phyloP scores from a whole-genome alignment of 495 filamentous ascomycete genomes.

The Penicillium taxi region DNA sequence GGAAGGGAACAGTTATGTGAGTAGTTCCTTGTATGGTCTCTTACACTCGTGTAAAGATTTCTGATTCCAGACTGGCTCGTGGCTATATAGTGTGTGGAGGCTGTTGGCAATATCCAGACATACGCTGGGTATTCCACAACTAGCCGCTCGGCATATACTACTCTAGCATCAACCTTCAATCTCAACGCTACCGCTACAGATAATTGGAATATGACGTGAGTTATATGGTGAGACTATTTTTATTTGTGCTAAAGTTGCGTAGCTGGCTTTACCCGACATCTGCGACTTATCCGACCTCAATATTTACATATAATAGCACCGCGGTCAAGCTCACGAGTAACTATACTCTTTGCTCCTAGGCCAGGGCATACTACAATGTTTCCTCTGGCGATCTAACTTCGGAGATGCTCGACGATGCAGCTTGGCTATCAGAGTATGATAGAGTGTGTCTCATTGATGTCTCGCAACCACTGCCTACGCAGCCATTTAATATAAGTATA shows the following conservation, averaged over 20 bases:
- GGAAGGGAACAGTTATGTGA: constrained; percentile 6
- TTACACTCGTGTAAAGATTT: not conserved
- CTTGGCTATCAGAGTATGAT: constrained; percentile 3
- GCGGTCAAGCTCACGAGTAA: not conserved
- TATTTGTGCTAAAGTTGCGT: too few species aligned
- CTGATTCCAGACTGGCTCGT: too few species aligned
- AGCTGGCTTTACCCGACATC: too few species aligned
- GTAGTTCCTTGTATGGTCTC: not conserved
- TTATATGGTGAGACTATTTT: too few species aligned
- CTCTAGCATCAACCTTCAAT: constrained; percentile 4
- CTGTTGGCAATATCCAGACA: constrained; percentile 4
- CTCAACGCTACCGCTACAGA: constrained; percentile 6
- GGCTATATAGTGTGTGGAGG: constrained; percentile 6
- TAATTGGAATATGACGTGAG: constrained; percentile 2
- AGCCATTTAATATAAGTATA: constrained; percentile 4
- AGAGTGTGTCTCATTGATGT: constrained; percentile 1
- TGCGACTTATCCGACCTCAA: constrained; percentile 1
- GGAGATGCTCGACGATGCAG: not conserved
- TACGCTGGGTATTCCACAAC: constrained; percentile 3
- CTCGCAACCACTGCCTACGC: not conserved
- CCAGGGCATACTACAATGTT: constrained; percentile 4
- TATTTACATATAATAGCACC: constrained; percentile 1
- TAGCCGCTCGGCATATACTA: not conserved
- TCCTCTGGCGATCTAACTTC: constrained; percentile 1
- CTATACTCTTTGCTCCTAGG: constrained; percentile 5